Evolutionary conservation across 495 filamentous ascomycete genomes (phyloP), one percentile per base, ranked within the genome.

Genomic region (Annulohypoxylon nitens): DNA sequence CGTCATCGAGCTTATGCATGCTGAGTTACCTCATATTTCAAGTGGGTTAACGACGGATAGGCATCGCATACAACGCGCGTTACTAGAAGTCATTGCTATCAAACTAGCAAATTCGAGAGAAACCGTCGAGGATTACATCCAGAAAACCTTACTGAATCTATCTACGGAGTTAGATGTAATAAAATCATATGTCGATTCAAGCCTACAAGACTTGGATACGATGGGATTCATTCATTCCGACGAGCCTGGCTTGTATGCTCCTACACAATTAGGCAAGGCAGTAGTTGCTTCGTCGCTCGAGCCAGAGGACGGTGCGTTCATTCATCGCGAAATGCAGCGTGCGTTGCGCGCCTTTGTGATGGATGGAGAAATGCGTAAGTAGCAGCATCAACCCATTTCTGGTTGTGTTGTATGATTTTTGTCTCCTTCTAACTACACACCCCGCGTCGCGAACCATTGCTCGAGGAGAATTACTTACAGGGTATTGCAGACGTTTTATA

Each of bases 331-430:
- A 73, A 82, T 95, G 61, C 84, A 84, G 64, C 84, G 86, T 67
- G 91, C 93, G 0, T 78, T 95, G 2, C 83, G 87, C 54, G 91
- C 89, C 5, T 96, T 96, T 66, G 93, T 94, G 16, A 89, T 96
- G 87, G 92, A 94, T 74, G 91, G 91, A 16, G 93, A 96, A 54
- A 90, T 96, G 90, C 93, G 71, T 74, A 70, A 74, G 71, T 70
- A 12, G 34, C 47, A 18, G 11, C 20, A n/a, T 12, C 30, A 33
- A 7, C n/a, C 30, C 50, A 14, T n/a, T 0, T 30, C 14, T 30
- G 3, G 4, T 16, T 51, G 11, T 51, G 2, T 51, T 23, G 20
- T 51, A 12, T 51, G 5, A 12, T 26, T 30, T 30, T 30, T 30
- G 30, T 30, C 30, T 30, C 20, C 20, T 1, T 37, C 16, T 58